Conservation (phyloP, 2,329 filamentous ascomycete species). For the Periconia sp. region DNA sequence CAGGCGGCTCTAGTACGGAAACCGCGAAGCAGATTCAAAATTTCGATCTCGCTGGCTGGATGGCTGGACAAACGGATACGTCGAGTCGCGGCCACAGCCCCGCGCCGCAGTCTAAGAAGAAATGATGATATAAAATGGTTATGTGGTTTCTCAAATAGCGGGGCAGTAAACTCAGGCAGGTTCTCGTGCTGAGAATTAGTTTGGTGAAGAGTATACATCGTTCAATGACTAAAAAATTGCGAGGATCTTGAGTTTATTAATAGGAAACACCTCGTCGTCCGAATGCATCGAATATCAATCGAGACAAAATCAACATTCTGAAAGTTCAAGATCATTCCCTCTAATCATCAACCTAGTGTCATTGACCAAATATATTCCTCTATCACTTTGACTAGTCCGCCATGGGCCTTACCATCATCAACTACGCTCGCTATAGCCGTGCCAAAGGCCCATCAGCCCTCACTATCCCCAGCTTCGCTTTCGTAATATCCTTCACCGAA, state of each 20-base stretch:
- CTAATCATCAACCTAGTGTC: background rate
- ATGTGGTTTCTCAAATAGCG: no score
- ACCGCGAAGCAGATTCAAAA: slow-evolving; percentile 59
- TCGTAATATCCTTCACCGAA: slow-evolving; percentile 23
- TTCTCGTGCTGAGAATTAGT: no score
- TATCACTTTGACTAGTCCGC: background rate
- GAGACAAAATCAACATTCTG: no score
- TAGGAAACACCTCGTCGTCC: no score
- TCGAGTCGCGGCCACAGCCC: slow-evolving; percentile 28
- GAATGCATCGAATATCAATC: no score
- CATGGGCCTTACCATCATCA: background rate
- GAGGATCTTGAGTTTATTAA: no score
- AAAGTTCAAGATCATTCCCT: no score
- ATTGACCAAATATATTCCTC: background rate
- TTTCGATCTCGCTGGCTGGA: slow-evolving; percentile 69
- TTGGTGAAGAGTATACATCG: no score
- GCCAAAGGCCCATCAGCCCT: slow-evolving; percentile 35
- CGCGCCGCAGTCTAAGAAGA: slow-evolving; percentile 23
- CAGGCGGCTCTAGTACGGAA: slow-evolving; percentile 46
- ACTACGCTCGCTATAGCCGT: slow-evolving; percentile 20
- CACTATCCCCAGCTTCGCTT: slow-evolving; percentile 33
- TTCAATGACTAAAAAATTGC: no score
- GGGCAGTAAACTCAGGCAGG: no score
- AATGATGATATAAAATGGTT: slow-evolving; percentile 6
- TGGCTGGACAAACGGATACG: slow-evolving; percentile 58